Percentiles rank a stretch among this genome's conserved stretches.
These are phyloP conservation scores for Tanozyma kutaoensis DNA, from an alignment of 805 yeast genomes.

Conservation along the genomic window DNA sequence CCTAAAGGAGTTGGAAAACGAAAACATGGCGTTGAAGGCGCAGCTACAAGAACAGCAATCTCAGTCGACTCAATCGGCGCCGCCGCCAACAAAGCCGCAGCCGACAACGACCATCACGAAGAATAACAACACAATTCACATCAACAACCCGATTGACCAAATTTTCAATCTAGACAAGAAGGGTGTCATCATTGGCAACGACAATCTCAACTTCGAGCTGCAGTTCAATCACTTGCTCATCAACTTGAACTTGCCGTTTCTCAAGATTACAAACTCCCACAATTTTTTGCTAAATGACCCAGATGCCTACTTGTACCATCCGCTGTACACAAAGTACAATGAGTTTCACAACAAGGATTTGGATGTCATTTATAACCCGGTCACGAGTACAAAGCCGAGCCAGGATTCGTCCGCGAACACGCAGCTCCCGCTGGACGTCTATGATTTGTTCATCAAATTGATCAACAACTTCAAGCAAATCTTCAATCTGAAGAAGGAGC, in stretches of 20 bases:
- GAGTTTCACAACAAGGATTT: slow-evolving; percentile 81
- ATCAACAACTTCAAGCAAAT: slow-evolving; percentile 29
- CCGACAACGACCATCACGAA: no score
- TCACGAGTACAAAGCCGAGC: no score
- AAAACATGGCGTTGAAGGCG: slow-evolving; percentile 7
- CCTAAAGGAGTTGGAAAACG: slow-evolving; percentile 47
- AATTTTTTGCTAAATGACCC: slow-evolving; percentile 28
- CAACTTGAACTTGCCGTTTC: slow-evolving; percentile 27
- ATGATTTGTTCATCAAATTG: slow-evolving; percentile 28
- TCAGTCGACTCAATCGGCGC: no score
- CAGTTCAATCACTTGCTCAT: slow-evolving; percentile 31
- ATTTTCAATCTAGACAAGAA: slow-evolving; percentile 28
- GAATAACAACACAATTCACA: slow-evolving; percentile 8
- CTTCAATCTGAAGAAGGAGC: slow-evolving; percentile 21
- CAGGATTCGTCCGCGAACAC: slow-evolving; percentile 3
- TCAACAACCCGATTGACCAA: slow-evolving; percentile 31
- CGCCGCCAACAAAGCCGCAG: no score
- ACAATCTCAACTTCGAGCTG: slow-evolving; percentile 29
- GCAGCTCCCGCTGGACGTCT: slow-evolving; percentile 24
- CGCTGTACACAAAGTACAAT: slow-evolving; percentile 90
- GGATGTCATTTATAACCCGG: slow-evolving; percentile 66
- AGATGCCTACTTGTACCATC: slow-evolving; percentile 53
- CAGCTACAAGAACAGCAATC: neutral
- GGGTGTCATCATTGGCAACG: slow-evolving; percentile 31
- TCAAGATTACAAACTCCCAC: slow-evolving; percentile 30